These are phyloP conservation scores for Kodamaea kakaduensis DNA, from an alignment of 805 yeast genomes.

Conservation along the genomic window DNA sequence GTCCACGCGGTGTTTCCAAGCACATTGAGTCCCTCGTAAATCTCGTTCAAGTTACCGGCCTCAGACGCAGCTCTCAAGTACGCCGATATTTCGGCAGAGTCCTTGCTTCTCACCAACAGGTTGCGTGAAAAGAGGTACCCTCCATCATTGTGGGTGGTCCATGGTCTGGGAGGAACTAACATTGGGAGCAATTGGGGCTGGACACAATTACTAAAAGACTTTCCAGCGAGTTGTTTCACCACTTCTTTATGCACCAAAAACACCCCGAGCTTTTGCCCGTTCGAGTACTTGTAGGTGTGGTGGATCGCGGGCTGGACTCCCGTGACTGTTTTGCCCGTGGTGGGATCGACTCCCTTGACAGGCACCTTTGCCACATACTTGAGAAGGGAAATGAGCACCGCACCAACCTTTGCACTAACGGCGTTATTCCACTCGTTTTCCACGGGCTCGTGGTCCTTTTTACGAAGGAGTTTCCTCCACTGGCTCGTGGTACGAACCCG, in stretches of 20 bases:
- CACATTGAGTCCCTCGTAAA: conserved; percentile 79
- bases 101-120: conserved; percentile 68
- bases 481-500: conserved; percentile 44
- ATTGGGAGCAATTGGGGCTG: conserved; percentile 90
- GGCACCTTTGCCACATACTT: conserved; percentile 79
- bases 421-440: conserved; percentile 21
- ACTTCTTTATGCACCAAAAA: conserved; percentile 70
- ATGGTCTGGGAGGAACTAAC: conserved; percentile 85
- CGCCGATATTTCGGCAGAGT: conserved; percentile 85
- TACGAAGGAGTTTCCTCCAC: conserved; percentile 42
- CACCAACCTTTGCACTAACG: conserved; percentile 64
- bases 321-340: conserved; percentile 58
- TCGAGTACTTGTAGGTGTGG: conserved; percentile 78
- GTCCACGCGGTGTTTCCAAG: conserved; percentile 92
- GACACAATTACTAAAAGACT: conserved; percentile 56
- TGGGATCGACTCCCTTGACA: conserved; percentile 78
- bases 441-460: conserved; percentile 11
- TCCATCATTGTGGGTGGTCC: conserved; percentile 80
- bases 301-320: conserved; percentile 87
- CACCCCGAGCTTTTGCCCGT: conserved; percentile 79
- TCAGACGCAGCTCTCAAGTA: conserved; percentile 83
- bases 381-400: conserved; percentile 67
- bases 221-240: conserved; percentile 62
- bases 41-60: conserved; percentile 56
- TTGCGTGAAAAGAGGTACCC: conserved; percentile 72